Evolutionary conservation across 352 stramenopile species (phyloP).

Genomic region (Pythium graminicola): DNA sequence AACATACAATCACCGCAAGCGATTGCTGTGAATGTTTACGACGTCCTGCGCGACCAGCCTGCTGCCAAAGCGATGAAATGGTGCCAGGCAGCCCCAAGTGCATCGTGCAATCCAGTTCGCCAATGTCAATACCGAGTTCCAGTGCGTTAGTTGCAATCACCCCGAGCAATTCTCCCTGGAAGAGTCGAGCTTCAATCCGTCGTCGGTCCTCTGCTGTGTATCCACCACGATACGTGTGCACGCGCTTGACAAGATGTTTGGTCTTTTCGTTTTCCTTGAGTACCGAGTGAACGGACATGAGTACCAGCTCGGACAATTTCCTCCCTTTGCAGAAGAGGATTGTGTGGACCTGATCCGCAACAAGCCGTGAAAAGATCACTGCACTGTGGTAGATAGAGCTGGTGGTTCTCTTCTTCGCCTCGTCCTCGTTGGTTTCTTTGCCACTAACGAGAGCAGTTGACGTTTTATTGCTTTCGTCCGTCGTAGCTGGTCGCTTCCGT

Average conservation of each 20-base stretch:
- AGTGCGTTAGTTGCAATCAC: slow-evolving; percentile 96
- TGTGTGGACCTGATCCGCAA: slow-evolving; percentile 86
- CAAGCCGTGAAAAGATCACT: slow-evolving; percentile 87
- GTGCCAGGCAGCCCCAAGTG: slow-evolving; percentile 93
- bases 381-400: slow-evolving; percentile 89
- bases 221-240: slow-evolving; percentile 95
- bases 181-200: slow-evolving; percentile 93
- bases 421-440: slow-evolving; percentile 2
- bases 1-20: slow-evolving; percentile 93
- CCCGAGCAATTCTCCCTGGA: slow-evolving; percentile 90
- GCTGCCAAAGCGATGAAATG: slow-evolving; percentile 93
- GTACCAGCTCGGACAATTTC: slow-evolving; percentile 90
- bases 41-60: slow-evolving; percentile 90
- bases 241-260: slow-evolving; percentile 39
- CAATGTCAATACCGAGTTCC: slow-evolving; percentile 96
- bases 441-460: too few species aligned
- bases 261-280: slow-evolving; percentile 40
- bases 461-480: too few species aligned
- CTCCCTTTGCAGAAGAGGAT: slow-evolving; percentile 94
- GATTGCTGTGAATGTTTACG: slow-evolving; percentile 77
- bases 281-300: slow-evolving; percentile 79
- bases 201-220: slow-evolving; percentile 91
- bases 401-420: slow-evolving; percentile 21
- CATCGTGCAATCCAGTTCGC: slow-evolving; percentile 93
- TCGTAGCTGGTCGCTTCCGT: background rate